Evolutionary conservation across 2,329 filamentous ascomycete species (phyloP).

Genomic region (Claviceps sp.): DNA sequence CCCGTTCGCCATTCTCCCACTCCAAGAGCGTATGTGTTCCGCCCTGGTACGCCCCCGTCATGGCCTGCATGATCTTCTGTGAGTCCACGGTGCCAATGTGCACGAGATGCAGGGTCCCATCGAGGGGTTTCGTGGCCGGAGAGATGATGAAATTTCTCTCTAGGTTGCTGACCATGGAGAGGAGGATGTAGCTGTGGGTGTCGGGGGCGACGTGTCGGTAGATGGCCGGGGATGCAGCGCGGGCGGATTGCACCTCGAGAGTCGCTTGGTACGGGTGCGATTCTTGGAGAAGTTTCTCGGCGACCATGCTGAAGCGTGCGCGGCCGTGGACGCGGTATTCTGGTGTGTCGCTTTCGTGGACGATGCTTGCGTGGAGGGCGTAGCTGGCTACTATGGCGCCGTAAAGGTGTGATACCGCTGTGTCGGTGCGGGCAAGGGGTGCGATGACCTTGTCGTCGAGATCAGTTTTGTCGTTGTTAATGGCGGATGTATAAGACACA

Average conservation of each 20-base stretch:
- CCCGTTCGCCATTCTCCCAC: conserved; percentile 42
- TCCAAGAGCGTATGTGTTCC: conserved; percentile 41
- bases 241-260: conserved; percentile 21
- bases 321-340: conserved; percentile 66
- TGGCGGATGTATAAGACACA: conserved; percentile 22
- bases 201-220: conserved; percentile 20
- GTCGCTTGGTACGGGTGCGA: conserved; percentile 36
- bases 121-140: conserved; percentile 55
- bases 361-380: conserved; percentile 77
- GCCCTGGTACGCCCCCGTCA: conserved; percentile 49
- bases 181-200: conserved; percentile 63
- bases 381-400: conserved; percentile 82
- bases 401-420: conserved; percentile 33
- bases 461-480: not conserved
- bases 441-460: not conserved
- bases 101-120: conserved; percentile 57
- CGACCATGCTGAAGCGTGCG: conserved; percentile 75
- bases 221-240: not conserved
- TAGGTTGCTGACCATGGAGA: conserved; percentile 65
- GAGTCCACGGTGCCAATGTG: conserved; percentile 58
- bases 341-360: conserved; percentile 80
- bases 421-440: conserved; percentile 15
- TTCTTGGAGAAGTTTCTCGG: conserved; percentile 53
- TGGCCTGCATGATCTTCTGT: conserved; percentile 60
- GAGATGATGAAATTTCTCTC: conserved; percentile 76